Evolutionary conservation across 352 stramenopile species (phyloP).

Genomic region (Phytophthora ohioensis): DNA sequence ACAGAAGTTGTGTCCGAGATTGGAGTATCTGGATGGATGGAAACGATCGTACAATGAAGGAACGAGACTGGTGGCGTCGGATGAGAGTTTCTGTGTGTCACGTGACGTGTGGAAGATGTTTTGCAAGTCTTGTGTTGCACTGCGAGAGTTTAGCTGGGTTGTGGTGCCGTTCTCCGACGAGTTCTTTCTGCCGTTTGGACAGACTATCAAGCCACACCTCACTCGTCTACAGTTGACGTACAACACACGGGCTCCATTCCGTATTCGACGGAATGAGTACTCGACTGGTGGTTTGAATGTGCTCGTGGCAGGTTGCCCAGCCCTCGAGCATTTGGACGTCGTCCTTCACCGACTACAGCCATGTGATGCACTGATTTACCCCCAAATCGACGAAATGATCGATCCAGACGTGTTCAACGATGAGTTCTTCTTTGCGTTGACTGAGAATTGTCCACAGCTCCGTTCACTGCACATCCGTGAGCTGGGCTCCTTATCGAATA

Average conservation of each 20-base stretch:
- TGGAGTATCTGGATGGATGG: slow-evolving; percentile 77
- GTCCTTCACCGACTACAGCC: slow-evolving; percentile 59
- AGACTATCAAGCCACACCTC: slow-evolving; percentile 44
- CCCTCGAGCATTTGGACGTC: slow-evolving; percentile 49
- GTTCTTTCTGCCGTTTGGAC: slow-evolving; percentile 69
- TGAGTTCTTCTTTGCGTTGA: slow-evolving; percentile 42
- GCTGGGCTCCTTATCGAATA: slow-evolving; percentile 32
- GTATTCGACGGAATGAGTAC: slow-evolving; percentile 60
- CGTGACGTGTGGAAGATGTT: slow-evolving; percentile 55
- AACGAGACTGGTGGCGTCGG: slow-evolving; percentile 41
- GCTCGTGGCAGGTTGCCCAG: slow-evolving; percentile 41
- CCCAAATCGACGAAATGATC: slow-evolving; percentile 71
- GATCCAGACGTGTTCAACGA: slow-evolving; percentile 61
- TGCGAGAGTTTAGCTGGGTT: slow-evolving; percentile 78
- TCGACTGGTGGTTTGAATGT: slow-evolving; percentile 52
- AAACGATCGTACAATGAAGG: slow-evolving; percentile 62
- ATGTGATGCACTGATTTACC: slow-evolving; percentile 57
- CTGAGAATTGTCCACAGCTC: slow-evolving; percentile 33
- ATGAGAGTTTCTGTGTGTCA: slow-evolving; percentile 49
- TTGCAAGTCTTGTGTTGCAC: slow-evolving; percentile 42
- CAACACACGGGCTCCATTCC: slow-evolving; percentile 58
- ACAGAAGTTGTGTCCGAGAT: slow-evolving; percentile 45
- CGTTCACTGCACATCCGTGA: slow-evolving; percentile 49
- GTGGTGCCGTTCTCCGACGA: slow-evolving; percentile 71
- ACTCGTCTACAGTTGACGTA: slow-evolving; percentile 59